Conservation (phyloP, 2,329 filamentous ascomycete species). For the Grosmannia clavigera region DNA sequence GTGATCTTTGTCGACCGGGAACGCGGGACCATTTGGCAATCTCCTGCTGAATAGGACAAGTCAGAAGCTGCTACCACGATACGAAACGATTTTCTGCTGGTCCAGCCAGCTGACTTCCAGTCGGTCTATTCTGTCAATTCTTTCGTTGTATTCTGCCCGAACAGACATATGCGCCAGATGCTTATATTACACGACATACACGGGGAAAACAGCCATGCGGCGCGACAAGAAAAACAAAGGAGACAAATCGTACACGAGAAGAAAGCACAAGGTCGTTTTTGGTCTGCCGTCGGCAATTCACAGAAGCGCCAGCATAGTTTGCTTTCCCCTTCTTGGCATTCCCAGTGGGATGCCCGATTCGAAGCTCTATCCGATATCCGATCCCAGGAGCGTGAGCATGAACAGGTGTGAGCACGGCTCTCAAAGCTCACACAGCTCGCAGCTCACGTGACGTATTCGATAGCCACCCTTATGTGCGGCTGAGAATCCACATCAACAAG, state of each 20-base stretch:
- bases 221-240: not conserved
- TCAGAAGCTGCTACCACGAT: not conserved
- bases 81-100: not conserved
- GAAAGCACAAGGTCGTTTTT: not conserved
- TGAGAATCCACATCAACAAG: slow-evolving; percentile 78
- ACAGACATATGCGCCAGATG: not conserved
- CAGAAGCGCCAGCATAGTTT: too few relatives aligned
- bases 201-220: not conserved
- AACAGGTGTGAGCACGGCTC: too few relatives aligned
- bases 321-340: not conserved
- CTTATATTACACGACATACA: not conserved
- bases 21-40: not conserved
- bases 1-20: not conserved
- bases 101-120: not conserved
- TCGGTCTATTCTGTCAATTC: not conserved
- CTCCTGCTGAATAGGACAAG: not conserved
- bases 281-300: too few relatives aligned
- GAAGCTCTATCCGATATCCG: not conserved
- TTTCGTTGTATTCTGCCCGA: not conserved
- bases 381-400: too few relatives aligned
- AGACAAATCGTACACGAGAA: not conserved
- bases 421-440: too few relatives aligned
- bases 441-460: too few relatives aligned
- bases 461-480: slow-evolving; percentile 23
- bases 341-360: too few relatives aligned